A percentile compares a stretch with the other conserved stretches of the same genome.
Conservation (phyloP, 2,329 filamentous ascomycete genomes). For the Verticillium tricorpus region DNA sequence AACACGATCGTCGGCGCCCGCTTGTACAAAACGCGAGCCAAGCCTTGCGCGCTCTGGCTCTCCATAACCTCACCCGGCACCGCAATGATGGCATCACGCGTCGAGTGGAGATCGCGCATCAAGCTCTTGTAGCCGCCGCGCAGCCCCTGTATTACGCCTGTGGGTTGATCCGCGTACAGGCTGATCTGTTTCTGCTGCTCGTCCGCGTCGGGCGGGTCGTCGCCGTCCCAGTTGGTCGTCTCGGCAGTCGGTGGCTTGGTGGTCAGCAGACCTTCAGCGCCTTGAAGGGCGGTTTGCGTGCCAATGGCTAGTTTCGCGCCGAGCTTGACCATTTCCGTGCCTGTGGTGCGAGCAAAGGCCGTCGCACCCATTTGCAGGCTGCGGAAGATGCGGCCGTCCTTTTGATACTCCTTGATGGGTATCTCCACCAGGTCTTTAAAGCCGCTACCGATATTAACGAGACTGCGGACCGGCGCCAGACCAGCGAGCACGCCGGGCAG, state of each 20-base stretch:
- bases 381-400: slow-evolving; percentile 87
- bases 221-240: slow-evolving; percentile 45
- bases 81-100: slow-evolving; percentile 88
- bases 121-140: slow-evolving; percentile 78
- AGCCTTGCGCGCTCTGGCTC: slow-evolving; percentile 73
- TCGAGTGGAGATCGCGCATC: slow-evolving; percentile 79
- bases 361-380: slow-evolving; percentile 87
- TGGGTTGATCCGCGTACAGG: slow-evolving; percentile 89
- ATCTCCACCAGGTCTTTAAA: slow-evolving; percentile 84
- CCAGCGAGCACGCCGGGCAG: slow-evolving; percentile 85
- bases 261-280: slow-evolving; percentile 74
- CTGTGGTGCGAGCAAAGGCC: slow-evolving; percentile 88
- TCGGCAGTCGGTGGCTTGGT: slow-evolving; percentile 33
- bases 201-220: slow-evolving; percentile 41
- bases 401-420: slow-evolving; percentile 86
- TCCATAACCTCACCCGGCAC: slow-evolving; percentile 91
- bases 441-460: slow-evolving; percentile 87
- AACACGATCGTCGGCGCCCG: slow-evolving; percentile 92
- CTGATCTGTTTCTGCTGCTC: slow-evolving; percentile 77
- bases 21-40: slow-evolving; percentile 71
- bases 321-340: slow-evolving; percentile 88
- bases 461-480: slow-evolving; percentile 79
- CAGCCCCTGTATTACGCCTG: slow-evolving; percentile 81
- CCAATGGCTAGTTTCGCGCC: slow-evolving; percentile 93
- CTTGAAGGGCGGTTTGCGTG: slow-evolving; percentile 87